Percentiles rank a stretch among this genome's conserved stretches.
These are phyloP conservation scores for Calonectria crousiana DNA, from an alignment of 2,329 filamentous ascomycete genomes.

Conservation along the genomic window DNA sequence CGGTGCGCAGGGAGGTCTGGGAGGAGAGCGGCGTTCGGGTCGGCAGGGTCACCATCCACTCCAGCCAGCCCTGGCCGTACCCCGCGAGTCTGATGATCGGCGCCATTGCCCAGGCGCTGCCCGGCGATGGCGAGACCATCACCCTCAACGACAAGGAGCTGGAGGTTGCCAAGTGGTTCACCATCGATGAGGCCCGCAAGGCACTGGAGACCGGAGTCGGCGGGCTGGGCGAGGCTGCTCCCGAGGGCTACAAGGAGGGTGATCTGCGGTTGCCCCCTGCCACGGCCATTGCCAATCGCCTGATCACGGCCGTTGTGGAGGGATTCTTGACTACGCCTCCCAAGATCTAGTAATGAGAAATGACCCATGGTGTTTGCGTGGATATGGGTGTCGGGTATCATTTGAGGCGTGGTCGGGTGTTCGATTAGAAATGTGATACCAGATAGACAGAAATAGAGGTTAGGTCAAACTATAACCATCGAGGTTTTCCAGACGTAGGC, in stretches of 20 bases:
- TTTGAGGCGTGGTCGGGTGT: not conserved
- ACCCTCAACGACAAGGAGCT: conserved; percentile 91
- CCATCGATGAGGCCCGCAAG: conserved; percentile 81
- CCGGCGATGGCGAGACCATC: conserved; percentile 79
- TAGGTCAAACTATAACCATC: not conserved
- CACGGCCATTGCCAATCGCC: conserved; percentile 92
- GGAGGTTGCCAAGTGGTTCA: conserved; percentile 90
- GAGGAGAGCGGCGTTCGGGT: conserved; percentile 85
- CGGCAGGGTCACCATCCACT: conserved; percentile 84
- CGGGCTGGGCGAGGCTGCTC: conserved; percentile 73
- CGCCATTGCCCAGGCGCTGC: conserved; percentile 87
- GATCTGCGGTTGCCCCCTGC: conserved; percentile 82
- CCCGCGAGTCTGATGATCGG: conserved; percentile 88
- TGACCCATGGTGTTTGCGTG: not conserved
- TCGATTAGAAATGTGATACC: not conserved
- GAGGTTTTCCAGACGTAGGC: not conserved
- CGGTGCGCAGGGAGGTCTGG: conserved; percentile 86
- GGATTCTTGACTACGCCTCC: conserved; percentile 73
- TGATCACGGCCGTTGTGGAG: conserved; percentile 83
- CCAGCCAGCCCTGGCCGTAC: conserved; percentile 89
- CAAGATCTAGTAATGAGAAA: conserved; percentile 59
- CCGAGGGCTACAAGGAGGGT: conserved; percentile 79
- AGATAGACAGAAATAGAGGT: not conserved
- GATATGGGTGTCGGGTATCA: not conserved
- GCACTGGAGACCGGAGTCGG: conserved; percentile 77